A percentile compares a stretch with the other conserved stretches of the same genome.
Conservation (phyloP, 257 asterid genomes). For the Solanum pinnatisectum region DNA sequence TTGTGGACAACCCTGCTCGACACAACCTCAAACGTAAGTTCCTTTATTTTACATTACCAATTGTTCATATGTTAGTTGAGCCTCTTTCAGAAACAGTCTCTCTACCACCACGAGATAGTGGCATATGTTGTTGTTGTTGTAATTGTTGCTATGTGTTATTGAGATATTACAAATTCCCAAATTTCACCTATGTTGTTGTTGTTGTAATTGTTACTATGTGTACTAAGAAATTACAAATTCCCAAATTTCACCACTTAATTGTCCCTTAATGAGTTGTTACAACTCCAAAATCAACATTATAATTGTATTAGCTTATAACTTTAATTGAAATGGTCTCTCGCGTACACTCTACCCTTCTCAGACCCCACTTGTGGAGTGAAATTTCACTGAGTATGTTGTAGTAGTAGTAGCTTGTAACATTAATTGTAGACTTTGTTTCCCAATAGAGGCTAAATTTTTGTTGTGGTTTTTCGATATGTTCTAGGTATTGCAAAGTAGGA, state of each 20-base stretch:
- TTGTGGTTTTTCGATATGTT: background rate
- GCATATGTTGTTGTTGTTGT: background rate
- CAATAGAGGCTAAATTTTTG: background rate
- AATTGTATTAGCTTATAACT: background rate
- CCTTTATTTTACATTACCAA: background rate
- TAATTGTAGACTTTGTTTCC: background rate
- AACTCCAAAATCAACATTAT: background rate
- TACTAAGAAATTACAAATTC: background rate
- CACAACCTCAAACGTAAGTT: background rate
- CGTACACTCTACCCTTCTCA: background rate
- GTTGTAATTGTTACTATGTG: background rate
- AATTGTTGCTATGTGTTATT: background rate
- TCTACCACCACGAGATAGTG: background rate
- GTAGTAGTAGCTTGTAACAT: background rate
- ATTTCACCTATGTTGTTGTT: background rate
- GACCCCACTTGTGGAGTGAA: background rate
- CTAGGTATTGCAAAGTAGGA: background rate
- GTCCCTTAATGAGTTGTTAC: background rate
- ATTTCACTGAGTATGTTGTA: background rate
- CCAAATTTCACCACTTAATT: background rate
- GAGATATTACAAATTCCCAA: background rate
- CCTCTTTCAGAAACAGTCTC: background rate
- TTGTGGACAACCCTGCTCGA: background rate
- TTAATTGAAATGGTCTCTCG: background rate
- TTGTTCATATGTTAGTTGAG: background rate